phyloP scores from a whole-genome alignment of 306 rosid species.

The Cucurbita moschata region DNA sequence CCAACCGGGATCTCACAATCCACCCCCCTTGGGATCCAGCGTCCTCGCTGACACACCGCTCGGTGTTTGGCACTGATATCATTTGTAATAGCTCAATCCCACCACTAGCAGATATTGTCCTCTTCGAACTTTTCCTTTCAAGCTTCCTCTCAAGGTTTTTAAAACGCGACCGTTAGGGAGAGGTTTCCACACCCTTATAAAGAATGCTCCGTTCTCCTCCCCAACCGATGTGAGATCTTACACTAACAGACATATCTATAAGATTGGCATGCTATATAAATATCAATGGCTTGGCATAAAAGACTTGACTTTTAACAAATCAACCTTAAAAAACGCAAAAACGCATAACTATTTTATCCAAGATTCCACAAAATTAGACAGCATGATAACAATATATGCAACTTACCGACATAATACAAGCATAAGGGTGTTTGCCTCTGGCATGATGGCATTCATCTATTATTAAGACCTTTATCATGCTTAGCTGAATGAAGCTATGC shows the following conservation, averaged over 20 bases:
- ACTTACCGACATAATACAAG: slow-evolving; percentile 55
- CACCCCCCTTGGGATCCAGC: too few species aligned
- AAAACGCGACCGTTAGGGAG: too few species aligned
- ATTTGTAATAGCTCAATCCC: too few species aligned
- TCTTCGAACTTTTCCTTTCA: too few species aligned
- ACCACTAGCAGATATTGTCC: too few species aligned
- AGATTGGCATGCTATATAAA: neutral
- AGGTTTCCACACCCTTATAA: too few species aligned
- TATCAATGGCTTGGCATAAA: neutral
- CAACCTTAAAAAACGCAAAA: neutral
- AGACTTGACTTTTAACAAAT: neutral
- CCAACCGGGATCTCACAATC: too few species aligned
- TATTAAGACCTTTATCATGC: slow-evolving; percentile 64
- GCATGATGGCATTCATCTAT: slow-evolving; percentile 91
- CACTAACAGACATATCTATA: neutral
- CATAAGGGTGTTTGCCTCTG: slow-evolving; percentile 49
- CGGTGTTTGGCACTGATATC: too few species aligned
- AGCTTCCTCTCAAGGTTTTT: too few species aligned
- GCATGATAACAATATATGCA: neutral
- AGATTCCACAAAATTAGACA: neutral
- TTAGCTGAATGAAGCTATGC: slow-evolving; percentile 47
- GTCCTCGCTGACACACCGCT: too few species aligned
- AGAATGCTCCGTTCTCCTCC: too few species aligned
- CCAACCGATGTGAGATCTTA: too few species aligned
- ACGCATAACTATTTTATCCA: neutral